Evolutionary conservation across 148 eudicot genomes (phyloP).

Genomic region (Agrostemma githago): DNA sequence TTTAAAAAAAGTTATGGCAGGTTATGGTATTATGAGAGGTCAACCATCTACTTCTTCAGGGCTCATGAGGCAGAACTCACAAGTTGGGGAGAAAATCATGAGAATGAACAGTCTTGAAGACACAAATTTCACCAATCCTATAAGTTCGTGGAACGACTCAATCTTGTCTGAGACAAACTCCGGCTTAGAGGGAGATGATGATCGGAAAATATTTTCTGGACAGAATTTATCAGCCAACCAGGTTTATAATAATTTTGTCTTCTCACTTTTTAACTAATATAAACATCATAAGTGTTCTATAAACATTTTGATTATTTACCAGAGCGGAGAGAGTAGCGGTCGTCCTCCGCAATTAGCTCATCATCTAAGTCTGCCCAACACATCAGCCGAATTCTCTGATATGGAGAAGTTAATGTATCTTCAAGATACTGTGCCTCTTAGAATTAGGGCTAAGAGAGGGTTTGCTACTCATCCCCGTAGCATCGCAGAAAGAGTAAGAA

Average conservation of each 20-base stretch:
- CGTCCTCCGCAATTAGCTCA: constrained; percentile 46
- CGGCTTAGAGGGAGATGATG: constrained; percentile 42
- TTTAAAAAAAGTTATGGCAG: constrained; percentile 33
- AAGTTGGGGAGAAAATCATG: constrained; percentile 36
- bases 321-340: constrained; percentile 38
- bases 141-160: constrained; percentile 71
- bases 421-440: constrained; percentile 66
- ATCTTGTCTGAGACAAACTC: constrained; percentile 50
- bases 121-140: constrained; percentile 35
- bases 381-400: constrained; percentile 43
- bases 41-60: constrained; percentile 37
- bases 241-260: constrained; percentile 29
- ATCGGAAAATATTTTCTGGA: constrained; percentile 32
- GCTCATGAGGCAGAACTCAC: constrained; percentile 33
- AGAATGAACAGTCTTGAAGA: constrained; percentile 30
- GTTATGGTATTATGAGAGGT: constrained; percentile 45
- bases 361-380: constrained; percentile 70
- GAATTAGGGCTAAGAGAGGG: constrained; percentile 78
- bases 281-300: constrained; percentile 17
- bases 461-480: constrained; percentile 98
- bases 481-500: constrained; percentile 82
- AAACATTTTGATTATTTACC: constrained; percentile 14
- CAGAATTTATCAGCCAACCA: constrained; percentile 46
- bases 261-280: constrained; percentile 2
- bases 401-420: constrained; percentile 56